phyloP scores from a whole-genome alignment of 2,329 filamentous ascomycete species.

The Aspergillus uvarum region DNA sequence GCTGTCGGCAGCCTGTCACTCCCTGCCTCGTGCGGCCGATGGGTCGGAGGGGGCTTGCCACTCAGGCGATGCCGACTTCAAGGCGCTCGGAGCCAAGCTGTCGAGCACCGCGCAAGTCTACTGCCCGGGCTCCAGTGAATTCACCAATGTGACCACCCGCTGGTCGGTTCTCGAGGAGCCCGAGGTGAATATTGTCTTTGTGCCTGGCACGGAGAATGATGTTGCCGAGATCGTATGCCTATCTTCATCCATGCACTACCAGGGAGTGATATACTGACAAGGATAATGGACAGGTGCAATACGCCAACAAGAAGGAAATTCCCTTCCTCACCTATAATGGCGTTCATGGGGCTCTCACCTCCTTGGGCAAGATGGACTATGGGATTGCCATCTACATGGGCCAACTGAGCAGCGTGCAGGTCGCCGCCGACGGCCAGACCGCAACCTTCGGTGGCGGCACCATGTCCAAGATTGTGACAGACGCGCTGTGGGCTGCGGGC shows the following conservation, averaged over 20 bases:
- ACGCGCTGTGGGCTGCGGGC: constrained; percentile 51
- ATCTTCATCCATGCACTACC: background rate
- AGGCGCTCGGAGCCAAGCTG: constrained; percentile 23
- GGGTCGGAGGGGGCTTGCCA: background rate
- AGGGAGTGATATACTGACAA: background rate
- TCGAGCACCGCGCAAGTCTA: constrained; percentile 46
- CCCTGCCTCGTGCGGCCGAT: background rate
- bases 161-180: constrained; percentile 51
- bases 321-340: constrained; percentile 57
- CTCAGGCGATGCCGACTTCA: constrained; percentile 16
- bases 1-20: constrained; percentile 9
- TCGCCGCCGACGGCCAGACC: constrained; percentile 46
- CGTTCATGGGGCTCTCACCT: constrained; percentile 53
- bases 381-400: constrained; percentile 54
- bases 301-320: constrained; percentile 47
- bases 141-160: constrained; percentile 39
- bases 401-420: constrained; percentile 41
- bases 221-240: constrained; percentile 49
- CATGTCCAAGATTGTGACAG: constrained; percentile 47
- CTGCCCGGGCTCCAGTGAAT: constrained; percentile 44
- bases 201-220: constrained; percentile 50
- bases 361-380: constrained; percentile 49
- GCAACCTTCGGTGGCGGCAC: constrained; percentile 53
- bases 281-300: constrained; percentile 42
- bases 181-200: constrained; percentile 48